phyloP scores from a whole-genome alignment of 176 grass and related monocot species.

The Miscanthus lutarioriparius region DNA sequence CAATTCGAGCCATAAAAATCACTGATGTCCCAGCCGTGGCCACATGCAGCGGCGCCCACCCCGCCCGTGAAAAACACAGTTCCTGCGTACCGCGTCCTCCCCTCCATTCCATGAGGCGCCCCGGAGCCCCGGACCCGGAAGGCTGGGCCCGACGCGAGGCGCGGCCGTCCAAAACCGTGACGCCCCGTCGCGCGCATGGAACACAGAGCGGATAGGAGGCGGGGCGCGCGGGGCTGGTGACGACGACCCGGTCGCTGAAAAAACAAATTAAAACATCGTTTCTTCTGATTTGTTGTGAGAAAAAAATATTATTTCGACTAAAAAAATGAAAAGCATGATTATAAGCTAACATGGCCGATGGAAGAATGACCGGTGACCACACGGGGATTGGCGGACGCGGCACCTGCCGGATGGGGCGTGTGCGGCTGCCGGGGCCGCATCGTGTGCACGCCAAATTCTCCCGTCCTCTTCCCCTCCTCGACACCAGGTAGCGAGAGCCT shows the following conservation, averaged over 20 bases:
- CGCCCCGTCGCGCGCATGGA: constrained; percentile 15
- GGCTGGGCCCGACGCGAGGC: background rate
- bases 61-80: too few relatives aligned
- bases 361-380: constrained; percentile 27
- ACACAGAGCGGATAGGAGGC: background rate
- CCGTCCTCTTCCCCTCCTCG: background rate
- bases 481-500: background rate
- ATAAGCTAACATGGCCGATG: too few relatives aligned
- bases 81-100: too few relatives aligned
- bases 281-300: too few relatives aligned
- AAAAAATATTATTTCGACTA: too few relatives aligned
- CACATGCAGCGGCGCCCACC: background rate
- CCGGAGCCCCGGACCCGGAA: background rate
- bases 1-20: background rate
- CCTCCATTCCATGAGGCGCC: background rate
- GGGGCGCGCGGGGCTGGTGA: background rate
- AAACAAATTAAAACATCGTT: too few relatives aligned
- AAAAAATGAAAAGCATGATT: too few relatives aligned
- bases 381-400: constrained; percentile 10
- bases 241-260: too few relatives aligned
- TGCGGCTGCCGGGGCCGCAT: constrained; percentile 56
- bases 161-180: constrained; percentile 16
- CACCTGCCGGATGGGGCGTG: constrained; percentile 57
- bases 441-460: constrained; percentile 43
- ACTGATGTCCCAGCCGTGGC: background rate